Evolutionary conservation across 2,329 filamentous ascomycete species (phyloP).

Genomic region (Rutstroemia sp.): DNA sequence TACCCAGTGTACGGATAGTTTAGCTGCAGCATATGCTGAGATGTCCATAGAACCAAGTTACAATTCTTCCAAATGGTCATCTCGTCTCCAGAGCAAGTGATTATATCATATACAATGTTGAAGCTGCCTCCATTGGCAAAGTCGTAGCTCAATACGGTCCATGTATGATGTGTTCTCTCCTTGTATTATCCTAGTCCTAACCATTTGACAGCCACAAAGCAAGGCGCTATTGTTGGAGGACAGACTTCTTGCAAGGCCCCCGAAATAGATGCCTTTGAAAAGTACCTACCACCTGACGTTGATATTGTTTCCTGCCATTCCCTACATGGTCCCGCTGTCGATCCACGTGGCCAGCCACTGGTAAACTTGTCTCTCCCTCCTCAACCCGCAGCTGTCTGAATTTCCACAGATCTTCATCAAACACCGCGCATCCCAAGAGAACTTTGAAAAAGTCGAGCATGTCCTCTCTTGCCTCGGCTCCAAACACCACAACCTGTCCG

Average conservation of each 20-base stretch:
- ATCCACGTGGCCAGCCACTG: constrained; percentile 81
- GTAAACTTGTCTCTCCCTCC: constrained; percentile 37
- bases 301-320: constrained; percentile 96
- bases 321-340: constrained; percentile 85
- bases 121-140: constrained; percentile 80
- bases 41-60: constrained; percentile 64
- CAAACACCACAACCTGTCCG: constrained; percentile 80
- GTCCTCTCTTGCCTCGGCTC: constrained; percentile 79
- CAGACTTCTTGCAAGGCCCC: constrained; percentile 98
- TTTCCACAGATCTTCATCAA: constrained; percentile 65
- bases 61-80: constrained; percentile 90
- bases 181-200: constrained; percentile 11
- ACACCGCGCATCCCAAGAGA: constrained; percentile 74
- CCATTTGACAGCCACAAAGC: constrained; percentile 67
- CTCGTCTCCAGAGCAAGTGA: constrained; percentile 93
- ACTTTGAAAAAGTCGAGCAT: constrained; percentile 69
- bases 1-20: constrained; percentile 35
- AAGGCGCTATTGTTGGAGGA: constrained; percentile 90
- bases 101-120: constrained; percentile 98
- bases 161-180: constrained; percentile 53
- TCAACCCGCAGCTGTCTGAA: not conserved
- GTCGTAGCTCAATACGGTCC: constrained; percentile 87
- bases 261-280: constrained; percentile 89
- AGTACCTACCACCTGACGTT: constrained; percentile 78
- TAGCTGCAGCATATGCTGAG: constrained; percentile 30